phyloP scores from a whole-genome alignment of 768 basidiomycete genomes.

The Psilocybe sp. region DNA sequence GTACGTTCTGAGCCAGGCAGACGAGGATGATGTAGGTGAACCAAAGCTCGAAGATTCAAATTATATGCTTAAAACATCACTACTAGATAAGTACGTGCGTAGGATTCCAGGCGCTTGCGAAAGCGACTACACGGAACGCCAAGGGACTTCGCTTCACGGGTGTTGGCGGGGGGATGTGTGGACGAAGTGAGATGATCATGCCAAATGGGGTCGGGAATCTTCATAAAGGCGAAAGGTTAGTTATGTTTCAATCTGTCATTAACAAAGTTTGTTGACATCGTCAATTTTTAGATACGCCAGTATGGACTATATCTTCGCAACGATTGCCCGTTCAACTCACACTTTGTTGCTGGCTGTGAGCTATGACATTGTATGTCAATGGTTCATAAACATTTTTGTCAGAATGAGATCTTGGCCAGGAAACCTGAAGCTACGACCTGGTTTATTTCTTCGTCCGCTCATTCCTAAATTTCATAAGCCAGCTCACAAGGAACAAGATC shows the following conservation, averaged over 20 bases:
- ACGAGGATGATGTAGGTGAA: slow-evolving; percentile 8
- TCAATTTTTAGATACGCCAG: slow-evolving; percentile 7
- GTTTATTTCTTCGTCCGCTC: background rate
- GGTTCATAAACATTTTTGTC: slow-evolving; percentile 17
- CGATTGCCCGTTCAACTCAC: background rate
- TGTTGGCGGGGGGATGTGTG: slow-evolving; percentile 7
- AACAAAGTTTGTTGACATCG: background rate
- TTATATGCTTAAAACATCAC: background rate
- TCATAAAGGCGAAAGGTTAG: slow-evolving; percentile 29
- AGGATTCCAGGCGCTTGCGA: slow-evolving; percentile 10
- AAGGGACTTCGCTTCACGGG: slow-evolving; percentile 12
- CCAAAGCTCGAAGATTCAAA: background rate
- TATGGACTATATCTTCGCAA: slow-evolving; percentile 14
- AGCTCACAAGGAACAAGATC: slow-evolving; percentile 19
- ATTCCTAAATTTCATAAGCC: slow-evolving; percentile 30
- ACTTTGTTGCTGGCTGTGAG: slow-evolving; percentile 5
- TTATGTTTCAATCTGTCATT: background rate
- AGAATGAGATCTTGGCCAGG: slow-evolving; percentile 7
- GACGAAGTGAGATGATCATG: slow-evolving; percentile 7
- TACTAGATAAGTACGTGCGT: slow-evolving; percentile 13
- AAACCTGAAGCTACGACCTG: background rate
- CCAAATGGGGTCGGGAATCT: slow-evolving; percentile 21
- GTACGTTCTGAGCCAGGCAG: slow-evolving; percentile 7
- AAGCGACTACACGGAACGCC: slow-evolving; percentile 6
- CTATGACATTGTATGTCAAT: slow-evolving; percentile 33